A percentile compares a stretch with the other conserved stretches of the same genome.
Evolutionary conservation across 352 stramenopile species (phyloP).

Genomic region (Lagenidium sp.): DNA sequence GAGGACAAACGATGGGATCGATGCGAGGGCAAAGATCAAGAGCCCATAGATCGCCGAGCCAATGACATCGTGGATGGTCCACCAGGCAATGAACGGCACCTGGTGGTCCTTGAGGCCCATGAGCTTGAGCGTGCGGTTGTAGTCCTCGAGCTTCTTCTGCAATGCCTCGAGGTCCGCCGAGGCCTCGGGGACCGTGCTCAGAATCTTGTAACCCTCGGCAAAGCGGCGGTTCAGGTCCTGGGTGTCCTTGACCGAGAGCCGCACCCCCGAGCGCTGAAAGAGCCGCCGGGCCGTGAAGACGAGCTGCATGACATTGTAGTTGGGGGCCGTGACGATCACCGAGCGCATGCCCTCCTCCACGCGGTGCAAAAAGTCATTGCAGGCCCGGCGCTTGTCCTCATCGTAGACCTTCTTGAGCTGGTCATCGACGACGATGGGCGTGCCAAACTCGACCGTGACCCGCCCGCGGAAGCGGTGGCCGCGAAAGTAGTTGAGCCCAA

Average conservation of each 20-base stretch:
- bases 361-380: constrained; percentile 74
- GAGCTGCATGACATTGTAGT: constrained; percentile 95
- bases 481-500: constrained; percentile 98
- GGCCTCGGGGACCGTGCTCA: constrained; percentile 58
- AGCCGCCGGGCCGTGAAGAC: constrained; percentile 94
- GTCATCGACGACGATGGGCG: constrained; percentile 81
- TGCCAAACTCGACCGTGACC: constrained; percentile 96
- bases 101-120: constrained; percentile 91
- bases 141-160: constrained; percentile 73
- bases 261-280: constrained; percentile 87
- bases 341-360: constrained; percentile 82
- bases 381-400: constrained; percentile 71
- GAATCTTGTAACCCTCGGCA: constrained; percentile 83
- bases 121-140: constrained; percentile 75
- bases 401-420: constrained; percentile 86
- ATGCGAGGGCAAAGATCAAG: constrained; percentile 83
- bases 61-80: constrained; percentile 84
- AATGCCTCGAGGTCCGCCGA: constrained; percentile 47
- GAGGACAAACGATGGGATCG: constrained; percentile 87
- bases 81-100: constrained; percentile 82
- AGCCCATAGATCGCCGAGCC: constrained; percentile 81
- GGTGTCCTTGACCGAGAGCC: constrained; percentile 84
- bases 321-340: constrained; percentile 96
- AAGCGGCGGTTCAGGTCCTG: constrained; percentile 89
- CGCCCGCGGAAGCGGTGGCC: constrained; percentile 95